Conservation (phyloP, 2,329 filamentous ascomycete genomes). For the Colletotrichum phormii region DNA sequence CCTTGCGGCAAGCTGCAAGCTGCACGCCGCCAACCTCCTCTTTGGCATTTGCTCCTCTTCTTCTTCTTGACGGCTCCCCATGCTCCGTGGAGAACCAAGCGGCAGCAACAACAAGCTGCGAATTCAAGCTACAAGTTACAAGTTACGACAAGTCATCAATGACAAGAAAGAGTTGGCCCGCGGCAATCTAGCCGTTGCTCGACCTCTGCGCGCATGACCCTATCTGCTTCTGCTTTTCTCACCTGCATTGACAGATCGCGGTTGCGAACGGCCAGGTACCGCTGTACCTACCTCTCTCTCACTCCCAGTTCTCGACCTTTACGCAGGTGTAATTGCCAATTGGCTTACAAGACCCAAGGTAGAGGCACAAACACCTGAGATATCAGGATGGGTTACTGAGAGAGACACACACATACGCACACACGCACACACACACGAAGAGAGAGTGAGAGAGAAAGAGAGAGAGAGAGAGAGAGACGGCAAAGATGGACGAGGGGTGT, state of each 20-base stretch:
- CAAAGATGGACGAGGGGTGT: neutral
- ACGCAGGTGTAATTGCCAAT: neutral
- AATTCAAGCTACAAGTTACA: neutral
- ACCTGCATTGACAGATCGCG: constrained; percentile 15
- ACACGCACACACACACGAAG: no score
- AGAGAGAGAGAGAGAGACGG: neutral
- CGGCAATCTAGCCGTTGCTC: constrained; percentile 22
- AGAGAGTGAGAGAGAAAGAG: no score
- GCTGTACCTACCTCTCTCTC: neutral
- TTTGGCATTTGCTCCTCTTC: neutral
- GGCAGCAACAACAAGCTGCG: neutral
- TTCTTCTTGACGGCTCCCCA: neutral
- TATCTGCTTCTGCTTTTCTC: neutral
- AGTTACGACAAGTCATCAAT: constrained; percentile 1
- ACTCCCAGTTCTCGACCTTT: neutral
- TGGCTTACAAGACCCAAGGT: neutral
- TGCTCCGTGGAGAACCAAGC: neutral
- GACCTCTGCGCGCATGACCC: constrained; percentile 6
- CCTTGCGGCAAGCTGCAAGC: neutral
- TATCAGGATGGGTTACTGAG: constrained; percentile 1
- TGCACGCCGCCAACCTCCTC: neutral
- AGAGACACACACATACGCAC: neutral
- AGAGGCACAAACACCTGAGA: neutral
- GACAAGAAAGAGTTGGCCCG: constrained; percentile 9
- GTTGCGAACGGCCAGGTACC: constrained; percentile 1